Percentiles rank a stretch among this genome's conserved stretches.
phyloP scores from a whole-genome alignment of 768 basidiomycete genomes.

The Psilocybe cyanescens region DNA sequence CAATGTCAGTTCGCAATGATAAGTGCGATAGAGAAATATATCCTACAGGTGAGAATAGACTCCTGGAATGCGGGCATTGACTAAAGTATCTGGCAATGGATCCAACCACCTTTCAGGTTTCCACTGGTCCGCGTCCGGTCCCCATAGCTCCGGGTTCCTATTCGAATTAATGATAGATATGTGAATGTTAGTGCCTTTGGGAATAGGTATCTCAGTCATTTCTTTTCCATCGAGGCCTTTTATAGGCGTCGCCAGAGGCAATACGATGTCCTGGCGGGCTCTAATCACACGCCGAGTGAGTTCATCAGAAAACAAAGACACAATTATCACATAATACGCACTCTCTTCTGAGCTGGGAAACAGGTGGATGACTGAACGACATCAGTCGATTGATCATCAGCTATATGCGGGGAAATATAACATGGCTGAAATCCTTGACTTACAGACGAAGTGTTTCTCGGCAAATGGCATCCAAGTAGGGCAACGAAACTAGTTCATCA shows the following conservation, averaged over 20 bases:
- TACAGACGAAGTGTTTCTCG: constrained; percentile 43
- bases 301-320: background rate
- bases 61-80: constrained; percentile 18
- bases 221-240: constrained; percentile 37
- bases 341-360: constrained; percentile 10
- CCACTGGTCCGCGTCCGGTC: constrained; percentile 22
- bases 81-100: constrained; percentile 17
- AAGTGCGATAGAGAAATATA: background rate
- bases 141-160: constrained; percentile 40
- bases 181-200: constrained; percentile 43
- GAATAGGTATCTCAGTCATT: constrained; percentile 41
- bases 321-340: background rate
- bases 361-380: constrained; percentile 25
- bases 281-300: background rate
- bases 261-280: background rate
- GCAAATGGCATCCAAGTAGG: constrained; percentile 42
- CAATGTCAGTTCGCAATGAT: background rate
- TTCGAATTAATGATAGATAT: constrained; percentile 39
- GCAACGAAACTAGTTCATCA: constrained; percentile 39
- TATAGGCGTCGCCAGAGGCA: constrained; percentile 32
- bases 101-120: constrained; percentile 27
- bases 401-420: background rate
- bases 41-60: constrained; percentile 21
- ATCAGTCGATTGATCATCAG: background rate
- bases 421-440: constrained; percentile 5